Percentiles rank a stretch among this genome's conserved stretches.
Evolutionary conservation across 176 grass and related monocot genomes (phyloP).

Genomic region (Metroxylon sagu): DNA sequence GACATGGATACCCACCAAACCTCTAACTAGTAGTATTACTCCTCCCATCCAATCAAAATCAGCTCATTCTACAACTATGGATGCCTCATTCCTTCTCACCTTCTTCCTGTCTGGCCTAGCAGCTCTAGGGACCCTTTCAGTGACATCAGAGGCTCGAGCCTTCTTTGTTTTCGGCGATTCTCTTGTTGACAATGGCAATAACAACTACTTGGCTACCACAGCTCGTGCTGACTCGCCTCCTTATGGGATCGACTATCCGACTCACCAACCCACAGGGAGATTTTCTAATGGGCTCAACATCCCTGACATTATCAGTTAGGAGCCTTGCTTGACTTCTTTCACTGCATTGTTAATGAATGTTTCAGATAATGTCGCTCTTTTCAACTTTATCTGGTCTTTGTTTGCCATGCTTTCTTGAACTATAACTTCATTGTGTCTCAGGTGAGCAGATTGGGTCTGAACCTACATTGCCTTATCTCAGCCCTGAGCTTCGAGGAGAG

Average conservation of each 20-base stretch:
- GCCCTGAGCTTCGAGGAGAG: constrained; percentile 44
- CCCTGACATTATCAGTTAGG: constrained; percentile 82
- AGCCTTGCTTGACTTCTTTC: background rate
- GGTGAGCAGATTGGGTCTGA: constrained; percentile 77
- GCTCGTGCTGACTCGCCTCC: constrained; percentile 75
- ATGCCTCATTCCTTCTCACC: too few species aligned
- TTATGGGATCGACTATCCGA: constrained; percentile 87
- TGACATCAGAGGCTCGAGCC: constrained; percentile 45
- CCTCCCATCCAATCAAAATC: too few species aligned
- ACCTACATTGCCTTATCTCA: constrained; percentile 66
- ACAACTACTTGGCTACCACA: constrained; percentile 72
- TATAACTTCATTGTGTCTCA: constrained; percentile 16
- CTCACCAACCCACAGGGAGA: constrained; percentile 51
- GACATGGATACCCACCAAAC: too few species aligned
- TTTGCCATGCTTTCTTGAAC: background rate
- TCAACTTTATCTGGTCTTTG: background rate
- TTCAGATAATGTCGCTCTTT: too few species aligned
- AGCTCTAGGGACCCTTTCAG: background rate
- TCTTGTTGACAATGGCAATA: constrained; percentile 94
- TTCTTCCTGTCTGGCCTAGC: too few species aligned
- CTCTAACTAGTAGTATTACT: too few species aligned
- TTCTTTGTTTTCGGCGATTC: constrained; percentile 97
- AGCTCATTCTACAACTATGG: too few species aligned
- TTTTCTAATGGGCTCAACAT: constrained; percentile 94
- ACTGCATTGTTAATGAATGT: background rate